Percentiles rank a stretch among this genome's conserved stretches.
Evolutionary conservation across 2,329 filamentous ascomycete species (phyloP).

Genomic region (Trichoderma sp.): DNA sequence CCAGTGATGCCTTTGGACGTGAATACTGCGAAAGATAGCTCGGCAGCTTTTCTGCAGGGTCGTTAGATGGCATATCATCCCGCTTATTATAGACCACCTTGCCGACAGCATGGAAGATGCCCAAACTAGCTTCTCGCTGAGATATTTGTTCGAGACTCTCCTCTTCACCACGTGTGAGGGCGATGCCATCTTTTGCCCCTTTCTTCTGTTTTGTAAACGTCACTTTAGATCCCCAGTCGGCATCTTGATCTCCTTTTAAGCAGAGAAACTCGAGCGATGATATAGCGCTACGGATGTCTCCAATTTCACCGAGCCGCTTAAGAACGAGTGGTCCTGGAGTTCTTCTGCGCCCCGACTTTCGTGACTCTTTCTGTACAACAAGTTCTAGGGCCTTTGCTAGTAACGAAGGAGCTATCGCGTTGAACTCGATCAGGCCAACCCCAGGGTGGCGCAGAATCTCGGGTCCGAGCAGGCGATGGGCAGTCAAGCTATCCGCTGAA

Average conservation of each 20-base stretch:
- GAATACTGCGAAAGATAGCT: conserved; percentile 57
- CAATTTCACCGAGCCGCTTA: conserved; percentile 78
- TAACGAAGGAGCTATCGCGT: conserved; percentile 83
- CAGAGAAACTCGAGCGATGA: conserved; percentile 92
- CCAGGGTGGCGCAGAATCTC: conserved; percentile 82
- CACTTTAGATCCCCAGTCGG: conserved; percentile 74
- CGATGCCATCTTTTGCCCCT: conserved; percentile 54
- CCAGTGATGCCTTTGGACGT: conserved; percentile 63
- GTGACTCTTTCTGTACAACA: conserved; percentile 81
- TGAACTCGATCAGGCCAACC: conserved; percentile 84
- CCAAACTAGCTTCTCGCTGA: conserved; percentile 84
- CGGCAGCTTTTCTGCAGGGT: conserved; percentile 57
- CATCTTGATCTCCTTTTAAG: conserved; percentile 72
- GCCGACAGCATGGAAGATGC: conserved; percentile 94
- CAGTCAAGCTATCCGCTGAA: conserved; percentile 87
- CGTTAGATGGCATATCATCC: conserved; percentile 52
- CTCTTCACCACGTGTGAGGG: conserved; percentile 73
- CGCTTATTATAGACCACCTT: conserved; percentile 98
- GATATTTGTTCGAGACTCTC: conserved; percentile 80
- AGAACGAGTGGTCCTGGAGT: conserved; percentile 79
- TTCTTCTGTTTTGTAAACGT: conserved; percentile 70
- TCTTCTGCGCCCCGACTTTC: conserved; percentile 70
- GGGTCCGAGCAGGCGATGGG: conserved; percentile 83
- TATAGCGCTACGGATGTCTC: conserved; percentile 90
- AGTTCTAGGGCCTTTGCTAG: conserved; percentile 81